A percentile compares a stretch with the other conserved stretches of the same genome.
phyloP scores from a whole-genome alignment of 345 rosid genomes.

The Salix viminalis region DNA sequence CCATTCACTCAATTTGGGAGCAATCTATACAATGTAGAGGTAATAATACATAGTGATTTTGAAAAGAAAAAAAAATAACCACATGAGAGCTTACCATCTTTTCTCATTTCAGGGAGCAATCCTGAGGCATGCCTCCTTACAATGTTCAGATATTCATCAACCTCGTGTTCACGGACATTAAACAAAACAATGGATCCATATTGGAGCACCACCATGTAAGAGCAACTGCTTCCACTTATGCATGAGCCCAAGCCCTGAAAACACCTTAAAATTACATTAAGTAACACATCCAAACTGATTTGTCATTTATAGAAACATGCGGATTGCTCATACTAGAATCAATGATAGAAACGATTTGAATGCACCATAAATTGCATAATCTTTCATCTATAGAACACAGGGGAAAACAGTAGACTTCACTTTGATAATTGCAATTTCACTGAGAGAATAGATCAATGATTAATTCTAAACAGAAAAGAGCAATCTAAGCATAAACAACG shows the following conservation, averaged over 20 bases:
- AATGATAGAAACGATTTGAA: not conserved
- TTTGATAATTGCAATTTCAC: not conserved
- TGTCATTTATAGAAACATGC: not conserved
- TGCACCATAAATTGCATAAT: not conserved
- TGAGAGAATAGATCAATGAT: not conserved
- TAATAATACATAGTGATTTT: not conserved
- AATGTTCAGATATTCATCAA: constrained; percentile 79
- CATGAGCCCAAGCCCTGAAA: constrained; percentile 62
- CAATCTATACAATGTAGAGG: not conserved
- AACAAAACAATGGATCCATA: constrained; percentile 93
- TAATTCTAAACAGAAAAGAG: not conserved
- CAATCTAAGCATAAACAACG: not conserved
- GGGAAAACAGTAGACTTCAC: not conserved
- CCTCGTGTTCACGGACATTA: constrained; percentile 70
- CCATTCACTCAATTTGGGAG: not conserved
- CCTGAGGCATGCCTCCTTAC: constrained; percentile 83
- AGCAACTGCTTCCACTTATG: constrained; percentile 69
- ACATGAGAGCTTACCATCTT: constrained; percentile 62
- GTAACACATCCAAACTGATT: not conserved
- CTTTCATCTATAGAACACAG: not conserved
- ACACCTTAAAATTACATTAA: constrained; percentile 3
- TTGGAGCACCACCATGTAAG: constrained; percentile 86
- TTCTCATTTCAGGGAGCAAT: constrained; percentile 89
- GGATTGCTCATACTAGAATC: not conserved
- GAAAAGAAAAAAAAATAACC: not conserved